Evolutionary conservation across 176 grass and related monocot species (phyloP).

Genomic region (Ensete glaucum): DNA sequence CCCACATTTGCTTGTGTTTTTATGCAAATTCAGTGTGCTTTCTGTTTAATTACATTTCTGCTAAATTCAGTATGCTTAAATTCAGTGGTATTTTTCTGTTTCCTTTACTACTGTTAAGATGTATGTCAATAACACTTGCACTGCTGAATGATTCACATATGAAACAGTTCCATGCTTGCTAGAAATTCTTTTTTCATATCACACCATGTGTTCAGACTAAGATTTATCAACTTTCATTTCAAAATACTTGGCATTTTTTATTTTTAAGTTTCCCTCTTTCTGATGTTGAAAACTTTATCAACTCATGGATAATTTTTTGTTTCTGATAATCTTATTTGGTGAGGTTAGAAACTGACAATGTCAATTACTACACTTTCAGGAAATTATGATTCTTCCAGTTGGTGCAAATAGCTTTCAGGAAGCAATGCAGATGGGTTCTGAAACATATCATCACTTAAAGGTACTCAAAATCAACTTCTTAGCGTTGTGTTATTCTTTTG

Average conservation of each 20-base stretch:
- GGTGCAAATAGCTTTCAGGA: conserved; percentile 81
- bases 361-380: conserved; percentile 43
- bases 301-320: too few species aligned
- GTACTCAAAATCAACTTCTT: conserved; percentile 18
- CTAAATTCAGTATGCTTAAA: too few species aligned
- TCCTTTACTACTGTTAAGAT: not conserved
- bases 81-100: not conserved
- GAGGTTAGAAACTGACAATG: conserved; percentile 5
- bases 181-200: not conserved
- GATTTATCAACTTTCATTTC: not conserved
- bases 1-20: too few species aligned
- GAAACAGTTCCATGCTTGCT: not conserved
- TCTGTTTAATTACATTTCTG: too few species aligned
- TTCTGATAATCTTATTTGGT: too few species aligned
- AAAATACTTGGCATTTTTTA: not conserved
- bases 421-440: conserved; percentile 89
- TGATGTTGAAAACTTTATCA: not conserved
- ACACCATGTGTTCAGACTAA: not conserved
- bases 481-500: not conserved
- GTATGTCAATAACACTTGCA: not conserved
- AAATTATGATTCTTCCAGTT: conserved; percentile 94
- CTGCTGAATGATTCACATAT: not conserved
- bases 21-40: too few species aligned
- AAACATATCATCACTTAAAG: conserved; percentile 97
- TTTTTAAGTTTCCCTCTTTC: not conserved